Base-by-base conservation (phyloP, 495 filamentous ascomycete genomes). In the Xylaria castorea region DNA sequence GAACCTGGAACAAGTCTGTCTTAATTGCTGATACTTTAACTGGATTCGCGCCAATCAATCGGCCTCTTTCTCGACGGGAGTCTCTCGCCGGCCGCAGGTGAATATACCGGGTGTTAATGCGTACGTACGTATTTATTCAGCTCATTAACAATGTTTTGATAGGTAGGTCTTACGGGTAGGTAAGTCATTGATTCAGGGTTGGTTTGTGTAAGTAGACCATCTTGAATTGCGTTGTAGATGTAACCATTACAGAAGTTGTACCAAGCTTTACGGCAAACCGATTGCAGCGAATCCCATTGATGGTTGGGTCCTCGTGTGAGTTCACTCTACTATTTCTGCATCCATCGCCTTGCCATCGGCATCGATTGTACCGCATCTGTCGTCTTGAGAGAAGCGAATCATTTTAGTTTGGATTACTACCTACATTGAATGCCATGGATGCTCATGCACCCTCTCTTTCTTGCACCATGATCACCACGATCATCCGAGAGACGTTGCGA, bases 1-100 rank as follows among this genome's bases (percentile, higher is more conserved):
- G 61, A 64, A 44, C 61, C 38, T 14, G 61, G 58, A 61, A 61
- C 34, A 11, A 22, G 18, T 22, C 58, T 61, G 18, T 61, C 58
- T 61, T 61, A 18, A 22, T 38, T 22, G 2, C 18, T n/a, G 18
- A 16, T 40, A n/a, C 32, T 30, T 22, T 44, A 1, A 40, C 27
- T n/a, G n/a, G 12, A n/a, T n/a, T 22, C 20, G 32, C 36, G 22
- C 61, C 61, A 64, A 64, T 64, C 22, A 44, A 2, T 60, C 20
- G 6, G 12, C 1, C 27, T 20, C 5, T 7, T 60, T 34, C 16
- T 61, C 58, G 32, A 38, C 58, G 32, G 58, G 20, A 38, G 58
- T 61, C 58, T 61, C 58, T 38, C 20, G 58, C 58, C 58, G 18
- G 32, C n/a, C 58, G 34, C 14, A 36, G 22, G 8, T 22, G 11